Base-by-base conservation (phyloP, 2,329 filamentous ascomycete species). In the Endocalyx cinctus region DNA sequence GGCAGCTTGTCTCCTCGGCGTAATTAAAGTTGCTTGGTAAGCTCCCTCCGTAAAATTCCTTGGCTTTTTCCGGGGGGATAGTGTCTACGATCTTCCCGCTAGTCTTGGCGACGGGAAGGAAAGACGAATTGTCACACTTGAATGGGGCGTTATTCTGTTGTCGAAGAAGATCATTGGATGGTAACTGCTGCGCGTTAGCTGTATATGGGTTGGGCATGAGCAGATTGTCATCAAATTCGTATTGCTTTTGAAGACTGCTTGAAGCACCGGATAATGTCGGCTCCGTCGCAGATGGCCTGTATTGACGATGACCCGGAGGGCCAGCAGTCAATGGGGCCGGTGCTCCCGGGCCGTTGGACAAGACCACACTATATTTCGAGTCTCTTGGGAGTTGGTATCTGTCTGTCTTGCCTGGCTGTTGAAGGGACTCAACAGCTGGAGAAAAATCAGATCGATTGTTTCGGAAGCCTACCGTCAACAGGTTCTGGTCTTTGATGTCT, bases 251-350 rank as follows among this genome's bases (percentile, higher is more conserved):
- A 6, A 41, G 16, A 19, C 59, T 48, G 19, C 56, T 49, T 35
- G 57, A 63, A 37, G 60, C 50, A 2, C n/a, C 20, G 20, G n/a
- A 23, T n/a, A n/a, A n/a, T n/a, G 57, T 55, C 8, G 54, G 50
- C 17, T 71, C 66, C 20, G 67, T 57, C 3, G 61, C 61, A 16
- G 62, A 59, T n/a, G 67, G 57, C 14, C 60, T 66, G 43, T 66
- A 66, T 35, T 70, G 68, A 26, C 72, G 66, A 38, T 70, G 67
- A 14, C 72, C 72, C 10, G 72, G 72, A 26, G 72, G 72, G 2
- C 72, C 72, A 17, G 72, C 72, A 14, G 68, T 74, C 42, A 76
- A 47, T 8, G 72, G 72, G 15, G 55, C 61, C n/a, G 70, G 72
- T 13, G 60, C 62, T 5, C 69, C 69, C 1, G 59, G 54, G 1